Percentiles rank a stretch among this genome's conserved stretches.
Conservation (phyloP, 306 rosid genomes). For the Notholithocarpus densiflorus region DNA sequence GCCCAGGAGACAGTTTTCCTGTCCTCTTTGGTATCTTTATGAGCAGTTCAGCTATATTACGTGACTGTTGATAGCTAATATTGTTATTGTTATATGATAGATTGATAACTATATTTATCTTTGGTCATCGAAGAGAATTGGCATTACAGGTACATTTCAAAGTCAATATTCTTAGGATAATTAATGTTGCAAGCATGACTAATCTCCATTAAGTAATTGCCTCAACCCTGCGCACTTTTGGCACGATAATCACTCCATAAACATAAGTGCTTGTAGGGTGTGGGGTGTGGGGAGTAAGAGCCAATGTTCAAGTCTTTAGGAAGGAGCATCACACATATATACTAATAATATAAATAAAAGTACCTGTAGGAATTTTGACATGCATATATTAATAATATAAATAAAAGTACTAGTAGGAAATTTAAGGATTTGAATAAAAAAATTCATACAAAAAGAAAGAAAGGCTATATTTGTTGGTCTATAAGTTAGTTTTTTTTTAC, state of each 20-base stretch:
- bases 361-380: too few species aligned
- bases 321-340: too few species aligned
- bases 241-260: too few species aligned
- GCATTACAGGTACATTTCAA: background rate
- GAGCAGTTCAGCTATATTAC: background rate
- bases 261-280: too few species aligned
- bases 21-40: background rate
- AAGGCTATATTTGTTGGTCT: too few species aligned
- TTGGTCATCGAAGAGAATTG: background rate
- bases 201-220: background rate
- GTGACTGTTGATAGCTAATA: background rate
- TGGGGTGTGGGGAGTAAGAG: rapidly evolving
- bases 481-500: too few species aligned
- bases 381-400: too few species aligned
- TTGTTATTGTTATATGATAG: background rate
- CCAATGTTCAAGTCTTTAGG: rapidly evolving
- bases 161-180: background rate
- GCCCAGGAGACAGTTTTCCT: background rate
- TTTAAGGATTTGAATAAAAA: too few species aligned
- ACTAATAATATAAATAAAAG: too few species aligned
- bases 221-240: background rate
- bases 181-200: background rate
- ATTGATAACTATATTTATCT: too few species aligned
- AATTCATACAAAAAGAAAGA: too few species aligned
- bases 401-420: too few species aligned